Evolutionary conservation across 345 rosid genomes (phyloP).

Genomic region (Hypericum perforatum): DNA sequence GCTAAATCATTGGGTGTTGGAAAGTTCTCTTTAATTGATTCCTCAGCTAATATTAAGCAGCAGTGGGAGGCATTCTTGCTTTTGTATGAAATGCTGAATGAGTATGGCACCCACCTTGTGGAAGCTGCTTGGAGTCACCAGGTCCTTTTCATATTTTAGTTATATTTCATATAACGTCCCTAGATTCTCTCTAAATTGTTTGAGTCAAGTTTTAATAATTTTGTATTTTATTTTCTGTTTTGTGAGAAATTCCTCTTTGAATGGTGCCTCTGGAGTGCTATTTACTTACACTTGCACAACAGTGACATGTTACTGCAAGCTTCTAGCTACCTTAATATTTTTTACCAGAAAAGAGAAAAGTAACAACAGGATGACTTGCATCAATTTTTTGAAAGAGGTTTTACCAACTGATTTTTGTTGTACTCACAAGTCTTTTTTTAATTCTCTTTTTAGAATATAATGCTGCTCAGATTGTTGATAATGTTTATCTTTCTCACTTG

Average conservation of each 20-base stretch:
- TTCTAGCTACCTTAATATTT: neutral
- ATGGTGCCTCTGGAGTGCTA: too few species aligned
- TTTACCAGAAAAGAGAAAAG: neutral
- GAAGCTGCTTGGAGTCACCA: slow-evolving; percentile 97
- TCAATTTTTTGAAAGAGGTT: too few species aligned
- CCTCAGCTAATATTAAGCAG: slow-evolving; percentile 38
- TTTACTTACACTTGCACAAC: too few species aligned
- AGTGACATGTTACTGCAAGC: neutral
- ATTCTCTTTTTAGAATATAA: too few species aligned
- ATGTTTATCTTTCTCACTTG: slow-evolving; percentile 11
- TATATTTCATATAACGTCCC: neutral
- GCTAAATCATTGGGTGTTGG: slow-evolving; percentile 85
- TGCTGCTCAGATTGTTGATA: neutral
- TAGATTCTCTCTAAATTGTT: neutral
- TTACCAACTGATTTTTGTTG: too few species aligned
- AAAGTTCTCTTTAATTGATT: slow-evolving; percentile 35
- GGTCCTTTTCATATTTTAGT: slow-evolving; percentile 32
- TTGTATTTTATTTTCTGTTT: too few species aligned
- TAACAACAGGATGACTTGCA: neutral
- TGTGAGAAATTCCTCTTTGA: too few species aligned
- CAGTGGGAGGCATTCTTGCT: slow-evolving; percentile 89
- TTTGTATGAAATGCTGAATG: slow-evolving; percentile 87
- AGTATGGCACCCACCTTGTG: slow-evolving; percentile 88
- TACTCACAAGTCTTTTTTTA: too few species aligned
- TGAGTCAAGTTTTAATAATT: neutral